Evolutionary conservation across 2,329 filamentous ascomycete genomes (phyloP), one percentile per base, ranked within the genome.

Genomic region (Aspergillus floridensis): DNA sequence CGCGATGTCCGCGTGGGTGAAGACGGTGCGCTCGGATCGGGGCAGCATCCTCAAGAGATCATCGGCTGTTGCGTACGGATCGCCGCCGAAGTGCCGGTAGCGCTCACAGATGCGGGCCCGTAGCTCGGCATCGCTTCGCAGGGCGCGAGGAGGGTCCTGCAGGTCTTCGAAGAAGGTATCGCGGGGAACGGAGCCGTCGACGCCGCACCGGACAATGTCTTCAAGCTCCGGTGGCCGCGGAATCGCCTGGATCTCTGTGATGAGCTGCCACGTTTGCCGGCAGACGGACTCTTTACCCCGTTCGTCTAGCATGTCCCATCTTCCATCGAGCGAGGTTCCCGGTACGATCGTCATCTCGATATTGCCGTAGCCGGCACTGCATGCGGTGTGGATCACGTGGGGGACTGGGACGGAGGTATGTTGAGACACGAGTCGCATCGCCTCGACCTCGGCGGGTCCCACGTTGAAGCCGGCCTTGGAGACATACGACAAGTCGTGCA

Each of bases 1-100:
- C 47, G 72, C 70, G 58, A 75, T 68, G 59, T 75, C 71, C 3
- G 60, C 68, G 56, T 76, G 74, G 5, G 73, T 71, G 60, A 75
- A 72, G n/a, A 71, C 65, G 5, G 66, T 62, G 10, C n/a, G 22
- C 29, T 59, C 59, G 58, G 72, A 68, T 21, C 44, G 55, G 26
- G 62, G 69, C 10, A 71, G 54, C 68, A 70, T 69, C 24, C 66
- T 56, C 1, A 58, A 63, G 47, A 69, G 56, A 44, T 65, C 16
- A 56, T 65, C 26, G 1, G 26, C 38, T 48, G 26, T 32, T 48
- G 65, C 59, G 56, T 66, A 67, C 14, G 56, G 62, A 49, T 35
- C 54, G 12, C 67, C 69, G 21, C 58, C 62, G 12, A 52, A 67
- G n/a, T 70, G 59, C 21, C 65, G 10, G 59, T 71, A 71, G 24